A percentile compares a stretch with the other conserved stretches of the same genome.
Conservation (phyloP, 73 alveolate species). For the Stentor coeruleus region DNA sequence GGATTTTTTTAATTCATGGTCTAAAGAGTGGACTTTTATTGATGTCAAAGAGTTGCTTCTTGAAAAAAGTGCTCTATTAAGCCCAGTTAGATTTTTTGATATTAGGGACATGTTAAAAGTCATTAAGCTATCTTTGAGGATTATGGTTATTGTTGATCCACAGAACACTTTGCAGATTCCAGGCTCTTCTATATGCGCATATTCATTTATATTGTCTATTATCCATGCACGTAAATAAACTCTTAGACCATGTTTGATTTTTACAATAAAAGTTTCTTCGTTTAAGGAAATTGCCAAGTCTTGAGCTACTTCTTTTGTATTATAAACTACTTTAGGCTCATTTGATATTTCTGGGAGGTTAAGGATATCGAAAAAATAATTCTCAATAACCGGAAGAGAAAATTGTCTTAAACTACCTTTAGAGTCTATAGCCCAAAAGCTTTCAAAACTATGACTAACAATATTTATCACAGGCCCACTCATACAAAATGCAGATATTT, state of each 20-base stretch:
- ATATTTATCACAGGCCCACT: not conserved
- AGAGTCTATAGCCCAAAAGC: not conserved
- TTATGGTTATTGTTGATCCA: not conserved
- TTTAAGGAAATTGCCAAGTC: not conserved
- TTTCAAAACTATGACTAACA: not conserved
- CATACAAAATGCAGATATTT: not conserved
- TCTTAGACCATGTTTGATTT: not conserved
- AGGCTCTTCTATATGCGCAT: not conserved
- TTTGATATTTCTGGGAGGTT: slow-evolving; percentile 1
- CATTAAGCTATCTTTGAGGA: not conserved
- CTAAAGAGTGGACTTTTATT: not conserved
- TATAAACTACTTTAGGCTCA: not conserved
- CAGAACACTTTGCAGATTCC: not conserved
- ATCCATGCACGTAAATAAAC: not conserved
- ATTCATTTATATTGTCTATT: not conserved
- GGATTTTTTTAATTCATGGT: not conserved
- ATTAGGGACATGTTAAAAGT: too few species aligned
- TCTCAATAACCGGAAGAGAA: not conserved
- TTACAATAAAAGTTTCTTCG: not conserved
- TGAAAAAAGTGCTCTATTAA: too few species aligned
- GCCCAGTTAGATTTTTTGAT: not conserved
- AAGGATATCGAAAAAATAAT: not conserved
- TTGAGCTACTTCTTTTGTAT: not conserved
- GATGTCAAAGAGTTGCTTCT: not conserved
- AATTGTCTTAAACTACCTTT: not conserved